Base-by-base conservation (phyloP, 768 basidiomycete genomes). In the Boletus pseudo-olivaceus region DNA sequence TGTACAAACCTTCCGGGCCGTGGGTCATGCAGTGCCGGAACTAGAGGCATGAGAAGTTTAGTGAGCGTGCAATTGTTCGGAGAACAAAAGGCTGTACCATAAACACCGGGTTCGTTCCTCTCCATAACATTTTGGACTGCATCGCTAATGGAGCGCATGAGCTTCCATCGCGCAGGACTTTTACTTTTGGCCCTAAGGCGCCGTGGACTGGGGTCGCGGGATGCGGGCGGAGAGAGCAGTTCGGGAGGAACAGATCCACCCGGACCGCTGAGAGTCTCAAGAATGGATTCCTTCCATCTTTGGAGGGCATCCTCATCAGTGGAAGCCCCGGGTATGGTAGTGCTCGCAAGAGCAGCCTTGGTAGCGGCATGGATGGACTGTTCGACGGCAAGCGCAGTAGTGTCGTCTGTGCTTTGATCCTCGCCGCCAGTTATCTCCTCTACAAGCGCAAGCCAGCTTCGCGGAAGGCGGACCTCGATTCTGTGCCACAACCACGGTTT, bases 401-500 rank as follows among this genome's bases (percentile, higher is more conserved):
- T 78, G 59, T 86, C 82, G 33, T 69, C 74, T 38, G 64, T 67
- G 20, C 50, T 59, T 17, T 68, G 68, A 52, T 85, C 82, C 51
- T 87, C 87, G 17, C 82, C 84, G 70, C 86, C 88, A 1, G 85
- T 79, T 33, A 94, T 82, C 62, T 90, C 84, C 40, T 91, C 88
- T 15, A 93, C 80, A 40, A 94, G 78, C 10, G 88, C 76, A 14
- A 94, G 82, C 89, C 91, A 94, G 59, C 81, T 84, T n/a, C 85
- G 81, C 10, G 91, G 91, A 6, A 93, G 80, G 6, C 89, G 82
- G 47, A 94, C 86, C 67, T 93, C 91, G 57, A 93, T 75, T 55
- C 84, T 84, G 54, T 81, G 82, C 90, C 91, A 94, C 6, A 94
- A 74, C 88, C 87, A 93, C 0, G 90, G 90, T 61, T 86, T 87